Conservation (phyloP, 75 land plant species). For the Cupressus sempervirens region DNA sequence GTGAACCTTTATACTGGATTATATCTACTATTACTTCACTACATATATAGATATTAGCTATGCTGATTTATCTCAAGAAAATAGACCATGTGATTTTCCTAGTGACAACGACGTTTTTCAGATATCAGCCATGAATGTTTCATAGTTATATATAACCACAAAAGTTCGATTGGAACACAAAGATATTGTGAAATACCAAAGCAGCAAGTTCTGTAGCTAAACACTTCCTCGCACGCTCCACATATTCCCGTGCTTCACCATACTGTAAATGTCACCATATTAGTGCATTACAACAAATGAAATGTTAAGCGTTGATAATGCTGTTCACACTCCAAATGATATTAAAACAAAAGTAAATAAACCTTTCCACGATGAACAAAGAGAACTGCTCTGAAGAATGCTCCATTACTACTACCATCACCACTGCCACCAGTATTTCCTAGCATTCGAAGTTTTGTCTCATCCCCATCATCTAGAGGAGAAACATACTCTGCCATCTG, state of each 20-base stretch:
- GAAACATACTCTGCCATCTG: slow-evolving; percentile 97
- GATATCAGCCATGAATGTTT: neutral
- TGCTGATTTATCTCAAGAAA: slow-evolving; percentile 3
- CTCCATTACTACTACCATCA: slow-evolving; percentile 97
- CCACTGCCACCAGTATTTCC: slow-evolving; percentile 68
- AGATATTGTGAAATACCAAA: slow-evolving; percentile 45
- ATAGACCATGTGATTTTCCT: neutral
- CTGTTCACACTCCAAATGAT: neutral
- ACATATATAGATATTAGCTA: neutral
- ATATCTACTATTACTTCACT: neutral
- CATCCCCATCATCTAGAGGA: slow-evolving; percentile 90
- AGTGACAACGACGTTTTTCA: neutral
- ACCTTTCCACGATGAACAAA: slow-evolving; percentile 77
- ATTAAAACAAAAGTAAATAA: neutral
- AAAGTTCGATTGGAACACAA: neutral
- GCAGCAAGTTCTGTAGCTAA: slow-evolving; percentile 98
- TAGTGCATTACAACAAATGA: neutral
- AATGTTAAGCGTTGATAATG: neutral
- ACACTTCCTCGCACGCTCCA: slow-evolving; percentile 93
- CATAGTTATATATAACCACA: neutral
- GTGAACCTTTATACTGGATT: neutral
- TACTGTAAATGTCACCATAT: slow-evolving; percentile 41
- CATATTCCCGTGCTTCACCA: slow-evolving; percentile 84
- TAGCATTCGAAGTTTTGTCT: slow-evolving; percentile 58
- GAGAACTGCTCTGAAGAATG: slow-evolving; percentile 94